Base-by-base conservation (phyloP, 2,329 filamentous ascomycete species). In the Cordyceps sp. region DNA sequence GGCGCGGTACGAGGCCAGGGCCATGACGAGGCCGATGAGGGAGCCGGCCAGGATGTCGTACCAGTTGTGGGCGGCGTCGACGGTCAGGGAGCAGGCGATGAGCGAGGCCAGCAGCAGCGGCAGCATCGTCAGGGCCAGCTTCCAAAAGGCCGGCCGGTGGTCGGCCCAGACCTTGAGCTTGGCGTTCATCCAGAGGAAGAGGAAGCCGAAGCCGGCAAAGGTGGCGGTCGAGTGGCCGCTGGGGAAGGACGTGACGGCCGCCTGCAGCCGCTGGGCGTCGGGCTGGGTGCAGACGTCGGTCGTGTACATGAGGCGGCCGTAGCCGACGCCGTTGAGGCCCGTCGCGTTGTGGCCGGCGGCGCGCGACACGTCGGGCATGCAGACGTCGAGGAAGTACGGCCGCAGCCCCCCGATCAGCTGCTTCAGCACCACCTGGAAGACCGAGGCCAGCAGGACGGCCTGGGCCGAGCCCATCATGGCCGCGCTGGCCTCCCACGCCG, bases 121-220 rank as follows among this genome's bases (percentile, higher is more conserved):
- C 0, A 64, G 48, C 39, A 71, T 67, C 3, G 69, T 56, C 9
- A 63, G 59, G 4, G 68, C 55, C 4, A 80, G 53, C 49, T 78
- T 80, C 75, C 74, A 81, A 50, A 78, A 66, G 1, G 68, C 61
- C 0, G 76, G 66, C 36, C 76, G 72, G 45, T 77, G 69, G 47
- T 78, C 73, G 15, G 66, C 59, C 55, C 69, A 79, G 31, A 79
- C 65, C 54, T 81, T 81, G 25, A 82, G 56, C 54, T 82, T 81
- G 22, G 73, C 76, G 44, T 81, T 80, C 18, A 80, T 58, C 55
- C 78, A 82, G 10, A 81, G 56, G 40, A 64, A 74, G 7, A 81
- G 53, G 45, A 70, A 81, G 7, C 73, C 60, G 38, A 70, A 72
- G 2, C 69, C 70, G 0, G 73, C 70, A 36, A 73, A 78, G 0